Evolutionary conservation across 2,329 filamentous ascomycete genomes (phyloP).

Genomic region (Xylariaceae sp.): DNA sequence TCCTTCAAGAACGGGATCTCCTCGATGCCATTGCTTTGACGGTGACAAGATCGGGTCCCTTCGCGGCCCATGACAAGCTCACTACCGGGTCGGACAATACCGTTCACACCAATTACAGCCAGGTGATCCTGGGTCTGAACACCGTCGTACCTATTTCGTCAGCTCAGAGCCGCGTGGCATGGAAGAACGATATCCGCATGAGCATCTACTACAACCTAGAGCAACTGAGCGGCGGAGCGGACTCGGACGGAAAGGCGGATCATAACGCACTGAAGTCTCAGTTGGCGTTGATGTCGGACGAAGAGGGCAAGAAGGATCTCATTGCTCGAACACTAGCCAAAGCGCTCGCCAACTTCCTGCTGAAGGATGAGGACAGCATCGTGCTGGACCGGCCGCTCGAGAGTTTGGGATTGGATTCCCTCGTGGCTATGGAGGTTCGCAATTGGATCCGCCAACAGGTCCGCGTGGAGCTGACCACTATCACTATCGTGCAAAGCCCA

Average conservation of each 20-base stretch:
- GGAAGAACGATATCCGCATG: slow-evolving; percentile 1
- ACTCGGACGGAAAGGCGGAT: neutral
- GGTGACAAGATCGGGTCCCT: neutral
- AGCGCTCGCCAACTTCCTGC: slow-evolving; percentile 6
- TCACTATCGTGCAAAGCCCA: neutral
- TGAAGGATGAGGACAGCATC: neutral
- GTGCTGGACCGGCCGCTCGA: neutral
- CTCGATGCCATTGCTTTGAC: neutral
- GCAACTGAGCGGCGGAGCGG: neutral
- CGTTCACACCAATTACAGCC: neutral
- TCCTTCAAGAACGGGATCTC: neutral
- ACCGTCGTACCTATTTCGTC: neutral
- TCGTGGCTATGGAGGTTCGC: slow-evolving; percentile 32
- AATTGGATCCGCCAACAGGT: slow-evolving; percentile 28
- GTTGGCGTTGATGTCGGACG: neutral
- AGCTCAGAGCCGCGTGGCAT: neutral
- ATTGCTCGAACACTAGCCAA: neutral
- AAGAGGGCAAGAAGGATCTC: neutral
- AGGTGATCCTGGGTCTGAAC: neutral
- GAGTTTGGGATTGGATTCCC: slow-evolving; percentile 15
- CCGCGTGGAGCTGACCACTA: neutral
- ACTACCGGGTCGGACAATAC: neutral
- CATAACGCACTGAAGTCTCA: neutral
- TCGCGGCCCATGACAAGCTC: neutral
- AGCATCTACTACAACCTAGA: slow-evolving; percentile 2